Percentiles rank a stretch among this genome's conserved stretches.
These are phyloP conservation scores for Suaeda aralocaspica DNA, from an alignment of 148 eudicot species.

Conservation along the genomic window DNA sequence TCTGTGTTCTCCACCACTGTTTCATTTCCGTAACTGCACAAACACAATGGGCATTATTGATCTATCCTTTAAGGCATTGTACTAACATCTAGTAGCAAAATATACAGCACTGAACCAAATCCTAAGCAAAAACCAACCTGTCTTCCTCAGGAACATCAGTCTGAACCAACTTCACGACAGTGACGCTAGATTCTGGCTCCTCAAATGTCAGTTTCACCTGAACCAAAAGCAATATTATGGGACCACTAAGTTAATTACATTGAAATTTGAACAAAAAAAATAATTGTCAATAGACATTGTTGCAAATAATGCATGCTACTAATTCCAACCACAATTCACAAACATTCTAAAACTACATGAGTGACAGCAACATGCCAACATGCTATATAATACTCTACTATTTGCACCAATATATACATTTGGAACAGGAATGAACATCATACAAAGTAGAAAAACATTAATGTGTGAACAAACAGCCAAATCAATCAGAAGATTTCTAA, in stretches of 20 bases:
- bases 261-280: no score
- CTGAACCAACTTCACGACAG: slow-evolving; percentile 68
- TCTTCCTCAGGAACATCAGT: slow-evolving; percentile 95
- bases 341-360: no score
- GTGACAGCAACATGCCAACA: no score
- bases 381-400: no score
- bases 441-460: no score
- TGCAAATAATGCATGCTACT: no score
- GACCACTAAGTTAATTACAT: neutral
- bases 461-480: no score
- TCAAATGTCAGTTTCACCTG: slow-evolving; percentile 84
- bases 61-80: neutral
- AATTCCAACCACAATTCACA: no score
- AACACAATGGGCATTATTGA: neutral
- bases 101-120: neutral
- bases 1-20: slow-evolving; percentile 98
- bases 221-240: neutral
- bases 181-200: slow-evolving; percentile 86
- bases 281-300: no score
- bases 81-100: neutral
- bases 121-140: slow-evolving; percentile 45
- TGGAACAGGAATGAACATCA: no score
- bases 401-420: neutral
- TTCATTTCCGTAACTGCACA: slow-evolving; percentile 86
- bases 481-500: neutral